Conservation (phyloP, 208 protist genomes). For the Trypanosomatidae sp. region DNA sequence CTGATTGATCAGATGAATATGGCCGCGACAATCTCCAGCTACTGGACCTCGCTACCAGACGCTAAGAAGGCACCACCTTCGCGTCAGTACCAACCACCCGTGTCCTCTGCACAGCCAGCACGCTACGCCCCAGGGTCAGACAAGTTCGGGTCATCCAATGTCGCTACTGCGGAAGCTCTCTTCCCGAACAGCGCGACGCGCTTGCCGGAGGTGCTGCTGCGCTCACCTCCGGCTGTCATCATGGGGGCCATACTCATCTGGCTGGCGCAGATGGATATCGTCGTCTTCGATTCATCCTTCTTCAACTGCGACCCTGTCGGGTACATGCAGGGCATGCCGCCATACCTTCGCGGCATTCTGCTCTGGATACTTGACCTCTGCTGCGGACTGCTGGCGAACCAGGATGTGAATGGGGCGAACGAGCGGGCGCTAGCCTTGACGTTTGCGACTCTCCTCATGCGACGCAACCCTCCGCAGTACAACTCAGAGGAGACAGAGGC, state of each 20-base stretch:
- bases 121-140: constrained; percentile 71
- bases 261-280: constrained; percentile 66
- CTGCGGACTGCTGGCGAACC: constrained; percentile 67
- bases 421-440: constrained; percentile 68
- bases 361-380: constrained; percentile 76
- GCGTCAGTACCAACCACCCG: constrained; percentile 42
- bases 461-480: constrained; percentile 13
- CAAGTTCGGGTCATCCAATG: constrained; percentile 44
- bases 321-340: constrained; percentile 75
- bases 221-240: constrained; percentile 70
- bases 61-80: constrained; percentile 29
- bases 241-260: constrained; percentile 72
- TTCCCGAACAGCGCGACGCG: constrained; percentile 74
- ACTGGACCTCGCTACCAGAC: constrained; percentile 53
- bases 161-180: constrained; percentile 25
- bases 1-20: constrained; percentile 62
- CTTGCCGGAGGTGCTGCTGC: constrained; percentile 58
- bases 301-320: constrained; percentile 63
- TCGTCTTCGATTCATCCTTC: constrained; percentile 67
- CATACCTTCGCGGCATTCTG: constrained; percentile 63
- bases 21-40: constrained; percentile 50
- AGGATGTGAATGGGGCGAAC: constrained; percentile 59
- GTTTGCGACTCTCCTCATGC: constrained; percentile 70
- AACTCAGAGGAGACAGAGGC: constrained; percentile 13
- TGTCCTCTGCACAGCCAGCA: constrained; percentile 60